Evolutionary conservation across 805 yeast genomes (phyloP), one percentile per base, ranked within the genome.

Genomic region (Pichia nakasei): DNA sequence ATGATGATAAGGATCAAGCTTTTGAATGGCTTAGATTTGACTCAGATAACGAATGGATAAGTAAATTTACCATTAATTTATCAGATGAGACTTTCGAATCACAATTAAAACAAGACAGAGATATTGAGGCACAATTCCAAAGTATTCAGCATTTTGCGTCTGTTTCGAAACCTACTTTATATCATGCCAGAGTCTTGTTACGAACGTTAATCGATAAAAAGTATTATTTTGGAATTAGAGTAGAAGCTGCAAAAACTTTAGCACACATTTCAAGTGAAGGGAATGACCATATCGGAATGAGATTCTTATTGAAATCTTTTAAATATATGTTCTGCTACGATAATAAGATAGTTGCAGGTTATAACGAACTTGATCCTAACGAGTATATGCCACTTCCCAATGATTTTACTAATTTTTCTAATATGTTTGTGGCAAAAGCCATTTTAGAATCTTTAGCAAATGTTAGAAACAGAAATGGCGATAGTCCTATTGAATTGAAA

Each of bases 1-100:
- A 46, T 18, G 88, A 81, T 35, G 66, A 67, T 35, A 45, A 47
- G 9, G 79, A 77, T 53, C 97, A 91, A 54, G 96, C 96, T 0
- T 93, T 88, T 63, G 98, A 93, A 56, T 93, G 99, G 99, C 72
- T 93, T 33, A 72, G 99, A 53, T 85, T 91, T n/a, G 99, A 93
- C 64, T 89, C 97, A 0, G 99, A 93, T 60, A 85, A 82, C 55
- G 98, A 93, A 60, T 93, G 99, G 99, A 82, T 93, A 40, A 86
- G 95, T 48, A 77, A 76, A 51, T 69, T 86, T 20, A 72, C 78
- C 46, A 77, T 93, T 29, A 85, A 81, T 52, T 96, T 89, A 62
- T 95, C 96, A 0, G 97, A 88, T 54, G 84, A 87, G 57, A 93
- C 93, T 97, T 93, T 76, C 59, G 85, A 87, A 1, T 85, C 97